Conservation (phyloP, 331 rosid species). For the Rosa hybrid region DNA sequence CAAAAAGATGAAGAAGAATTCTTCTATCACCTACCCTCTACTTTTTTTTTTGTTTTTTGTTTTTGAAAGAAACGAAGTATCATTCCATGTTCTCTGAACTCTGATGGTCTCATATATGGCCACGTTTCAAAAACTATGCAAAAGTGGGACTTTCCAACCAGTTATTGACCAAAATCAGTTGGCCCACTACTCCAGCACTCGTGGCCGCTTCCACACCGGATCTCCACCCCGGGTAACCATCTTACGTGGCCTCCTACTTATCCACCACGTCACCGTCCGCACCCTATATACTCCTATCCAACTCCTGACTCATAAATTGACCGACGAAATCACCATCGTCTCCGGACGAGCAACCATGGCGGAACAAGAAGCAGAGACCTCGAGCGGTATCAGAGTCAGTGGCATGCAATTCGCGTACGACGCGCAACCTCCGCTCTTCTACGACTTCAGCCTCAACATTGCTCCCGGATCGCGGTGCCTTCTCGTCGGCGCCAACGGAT, state of each 20-base stretch:
- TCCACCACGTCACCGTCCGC: conserved; percentile 7
- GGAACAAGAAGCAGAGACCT: conserved; percentile 13
- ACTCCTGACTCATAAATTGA: neutral
- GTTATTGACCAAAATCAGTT: neutral
- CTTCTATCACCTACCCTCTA: neutral
- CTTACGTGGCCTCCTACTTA: neutral
- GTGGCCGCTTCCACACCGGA: conserved; percentile 24
- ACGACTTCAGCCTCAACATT: conserved; percentile 63
- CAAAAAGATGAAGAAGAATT: too few species aligned
- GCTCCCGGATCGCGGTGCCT: conserved; percentile 92
- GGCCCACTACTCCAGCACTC: neutral
- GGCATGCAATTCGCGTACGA: conserved; percentile 86
- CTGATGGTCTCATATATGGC: neutral
- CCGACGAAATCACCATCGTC: conserved; percentile 6
- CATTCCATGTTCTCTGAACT: neutral
- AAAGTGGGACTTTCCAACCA: neutral
- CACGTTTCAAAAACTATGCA: neutral
- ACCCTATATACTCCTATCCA: neutral
- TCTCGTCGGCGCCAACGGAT: conserved; percentile 94
- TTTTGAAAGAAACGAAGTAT: too few species aligned
- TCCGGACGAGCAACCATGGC: conserved; percentile 39
- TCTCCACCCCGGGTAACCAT: too few species aligned
- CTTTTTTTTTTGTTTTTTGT: too few species aligned
- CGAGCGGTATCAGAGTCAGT: conserved; percentile 48
- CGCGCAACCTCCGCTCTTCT: conserved; percentile 60